Evolutionary conservation across 2,329 filamentous ascomycete genomes (phyloP).

Genomic region (Penicillium sp.): DNA sequence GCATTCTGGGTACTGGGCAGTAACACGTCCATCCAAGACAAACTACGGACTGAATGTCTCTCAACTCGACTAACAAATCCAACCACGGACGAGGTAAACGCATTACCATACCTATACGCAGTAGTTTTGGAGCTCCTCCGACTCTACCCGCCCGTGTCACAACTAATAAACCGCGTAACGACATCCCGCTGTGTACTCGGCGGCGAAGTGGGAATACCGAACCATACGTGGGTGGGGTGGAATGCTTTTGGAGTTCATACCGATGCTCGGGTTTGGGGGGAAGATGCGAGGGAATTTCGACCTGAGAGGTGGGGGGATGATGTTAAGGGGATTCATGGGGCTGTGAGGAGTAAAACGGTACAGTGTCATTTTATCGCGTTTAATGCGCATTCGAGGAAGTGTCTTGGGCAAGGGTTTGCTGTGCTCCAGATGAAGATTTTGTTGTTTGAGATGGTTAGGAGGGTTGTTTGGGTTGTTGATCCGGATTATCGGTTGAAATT

Average conservation of each 20-base stretch:
- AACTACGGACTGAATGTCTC: constrained; percentile 34
- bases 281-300: constrained; percentile 36
- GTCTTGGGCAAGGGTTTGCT: constrained; percentile 35
- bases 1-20: constrained; percentile 44
- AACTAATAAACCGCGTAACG: constrained; percentile 54
- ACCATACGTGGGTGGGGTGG: constrained; percentile 47
- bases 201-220: constrained; percentile 36
- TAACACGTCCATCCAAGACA: constrained; percentile 36
- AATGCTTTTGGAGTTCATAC: constrained; percentile 48
- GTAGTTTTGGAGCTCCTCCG: constrained; percentile 54
- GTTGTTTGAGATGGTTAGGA: constrained; percentile 28
- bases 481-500: constrained; percentile 29
- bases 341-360: constrained; percentile 29
- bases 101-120: constrained; percentile 49
- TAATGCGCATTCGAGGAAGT: constrained; percentile 34
- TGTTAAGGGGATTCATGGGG: constrained; percentile 37
- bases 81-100: constrained; percentile 33
- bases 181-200: constrained; percentile 31
- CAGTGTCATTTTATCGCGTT: constrained; percentile 36
- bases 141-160: constrained; percentile 55
- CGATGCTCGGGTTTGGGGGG: constrained; percentile 38
- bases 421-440: constrained; percentile 32
- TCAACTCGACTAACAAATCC: constrained; percentile 8
- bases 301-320: constrained; percentile 42
- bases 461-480: constrained; percentile 26